These are phyloP conservation scores for Cryptosporidium muris DNA, from an alignment of 169 alveolate genomes.

Conservation along the genomic window DNA sequence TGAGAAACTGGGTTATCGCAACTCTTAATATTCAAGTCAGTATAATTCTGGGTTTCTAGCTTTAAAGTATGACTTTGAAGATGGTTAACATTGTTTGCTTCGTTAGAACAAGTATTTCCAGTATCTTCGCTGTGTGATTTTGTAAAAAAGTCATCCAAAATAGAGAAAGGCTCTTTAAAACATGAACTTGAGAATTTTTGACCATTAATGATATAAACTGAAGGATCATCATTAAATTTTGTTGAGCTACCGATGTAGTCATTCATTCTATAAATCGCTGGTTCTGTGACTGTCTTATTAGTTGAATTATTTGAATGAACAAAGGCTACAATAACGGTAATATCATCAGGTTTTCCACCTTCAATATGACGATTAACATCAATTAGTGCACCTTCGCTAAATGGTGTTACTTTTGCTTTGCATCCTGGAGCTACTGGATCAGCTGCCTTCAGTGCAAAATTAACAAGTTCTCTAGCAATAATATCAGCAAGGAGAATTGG, in stretches of 20 bases:
- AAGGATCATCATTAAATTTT: constrained; percentile 55
- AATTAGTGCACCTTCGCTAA: constrained; percentile 73
- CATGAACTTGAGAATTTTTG: constrained; percentile 58
- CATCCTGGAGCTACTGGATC: constrained; percentile 36
- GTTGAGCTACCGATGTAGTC: constrained; percentile 64
- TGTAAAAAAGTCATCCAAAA: constrained; percentile 26
- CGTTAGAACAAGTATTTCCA: too few relatives aligned
- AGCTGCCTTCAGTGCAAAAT: constrained; percentile 57
- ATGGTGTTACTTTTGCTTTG: constrained; percentile 73
- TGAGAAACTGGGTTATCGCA: too few relatives aligned
- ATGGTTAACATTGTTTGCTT: too few relatives aligned
- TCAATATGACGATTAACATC: constrained; percentile 74
- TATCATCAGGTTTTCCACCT: constrained; percentile 82
- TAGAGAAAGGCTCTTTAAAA: constrained; percentile 43
- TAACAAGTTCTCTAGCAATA: constrained; percentile 51
- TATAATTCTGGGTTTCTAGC: too few relatives aligned
- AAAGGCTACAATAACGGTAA: constrained; percentile 77
- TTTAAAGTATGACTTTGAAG: too few relatives aligned
- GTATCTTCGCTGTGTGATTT: not conserved
- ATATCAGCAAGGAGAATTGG: constrained; percentile 47
- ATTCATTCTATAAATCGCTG: constrained; percentile 52
- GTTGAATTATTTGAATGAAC: constrained; percentile 41
- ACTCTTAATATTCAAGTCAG: too few relatives aligned
- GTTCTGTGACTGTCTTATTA: constrained; percentile 22
- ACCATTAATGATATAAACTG: constrained; percentile 63